These are phyloP conservation scores for Epicoccum sorghinum DNA, from an alignment of 2,329 filamentous ascomycete genomes.

Conservation along the genomic window DNA sequence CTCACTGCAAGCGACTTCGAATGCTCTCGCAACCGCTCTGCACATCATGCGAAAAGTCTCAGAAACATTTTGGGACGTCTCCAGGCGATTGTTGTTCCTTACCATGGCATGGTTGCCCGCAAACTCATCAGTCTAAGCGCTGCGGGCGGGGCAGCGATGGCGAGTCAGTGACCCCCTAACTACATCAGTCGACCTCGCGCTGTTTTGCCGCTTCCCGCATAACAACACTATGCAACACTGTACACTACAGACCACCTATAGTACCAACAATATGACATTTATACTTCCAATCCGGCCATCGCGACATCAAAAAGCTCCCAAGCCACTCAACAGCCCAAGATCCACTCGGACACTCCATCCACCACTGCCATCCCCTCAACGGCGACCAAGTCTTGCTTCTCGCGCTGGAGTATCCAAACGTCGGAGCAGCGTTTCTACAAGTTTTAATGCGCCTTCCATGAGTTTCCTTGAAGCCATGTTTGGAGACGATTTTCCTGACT, in stretches of 20 bases:
- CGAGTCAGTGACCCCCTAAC: conserved; percentile 15
- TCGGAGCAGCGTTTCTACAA: conserved; percentile 22
- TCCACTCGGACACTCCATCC: conserved; percentile 3
- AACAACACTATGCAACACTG: background rate
- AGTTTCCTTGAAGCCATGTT: conserved; percentile 34
- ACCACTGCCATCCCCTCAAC: conserved; percentile 27
- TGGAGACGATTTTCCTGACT: conserved; percentile 33
- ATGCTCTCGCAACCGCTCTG: background rate
- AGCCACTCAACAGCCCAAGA: background rate
- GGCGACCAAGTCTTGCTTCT: conserved; percentile 29
- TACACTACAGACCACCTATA: background rate
- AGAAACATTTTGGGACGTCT: background rate
- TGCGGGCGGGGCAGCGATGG: conserved; percentile 8
- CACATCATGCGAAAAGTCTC: background rate
- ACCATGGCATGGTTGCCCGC: conserved; percentile 5
- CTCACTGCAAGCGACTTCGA: background rate
- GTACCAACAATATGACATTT: conserved; percentile 8
- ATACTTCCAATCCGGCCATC: conserved; percentile 15
- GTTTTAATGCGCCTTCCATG: conserved; percentile 30
- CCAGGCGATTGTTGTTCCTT: background rate
- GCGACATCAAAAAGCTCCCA: background rate
- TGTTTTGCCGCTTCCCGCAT: conserved; percentile 3
- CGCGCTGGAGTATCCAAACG: conserved; percentile 32
- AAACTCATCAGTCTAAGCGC: background rate
- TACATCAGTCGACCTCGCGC: conserved; percentile 14